Percentiles rank a stretch among this genome's conserved stretches.
phyloP scores from a whole-genome alignment of 768 basidiomycete genomes.

The Thelephora ganbajun region DNA sequence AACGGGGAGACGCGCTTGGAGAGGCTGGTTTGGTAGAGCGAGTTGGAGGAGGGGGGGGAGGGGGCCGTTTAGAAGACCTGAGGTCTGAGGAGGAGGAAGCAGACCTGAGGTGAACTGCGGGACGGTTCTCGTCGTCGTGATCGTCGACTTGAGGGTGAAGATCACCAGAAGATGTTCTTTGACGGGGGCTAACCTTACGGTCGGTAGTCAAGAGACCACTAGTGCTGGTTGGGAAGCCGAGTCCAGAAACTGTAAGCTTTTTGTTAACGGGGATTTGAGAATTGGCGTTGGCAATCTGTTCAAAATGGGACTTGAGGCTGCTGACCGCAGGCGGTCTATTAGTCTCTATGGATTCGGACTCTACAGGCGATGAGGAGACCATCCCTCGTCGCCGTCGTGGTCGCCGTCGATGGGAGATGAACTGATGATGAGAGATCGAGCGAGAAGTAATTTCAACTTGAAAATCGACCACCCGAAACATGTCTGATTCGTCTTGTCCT shows the following conservation, averaged over 20 bases:
- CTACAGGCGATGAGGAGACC: too few relatives aligned
- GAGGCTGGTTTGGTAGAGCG: conserved; percentile 18
- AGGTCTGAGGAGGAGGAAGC: conserved; percentile 44
- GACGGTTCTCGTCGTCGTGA: conserved; percentile 11
- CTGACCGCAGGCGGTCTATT: conserved; percentile 48
- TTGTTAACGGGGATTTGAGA: conserved; percentile 7
- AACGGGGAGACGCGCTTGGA: conserved; percentile 30
- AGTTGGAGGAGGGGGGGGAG: conserved; percentile 49
- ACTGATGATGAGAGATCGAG: too few relatives aligned
- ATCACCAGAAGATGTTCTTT: conserved; percentile 19
- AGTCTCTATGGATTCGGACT: conserved; percentile 26
- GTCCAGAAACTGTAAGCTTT: not conserved
- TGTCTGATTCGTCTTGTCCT: conserved; percentile 16
- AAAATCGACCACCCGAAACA: too few relatives aligned
- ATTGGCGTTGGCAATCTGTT: conserved; percentile 41
- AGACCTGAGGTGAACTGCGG: conserved; percentile 21
- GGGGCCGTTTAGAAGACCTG: conserved; percentile 24
- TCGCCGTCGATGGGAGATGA: too few relatives aligned
- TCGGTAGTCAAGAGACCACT: conserved; percentile 14
- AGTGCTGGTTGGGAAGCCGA: conserved; percentile 7
- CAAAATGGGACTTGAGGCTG: conserved; percentile 57
- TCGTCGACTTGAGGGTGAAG: conserved; percentile 14
- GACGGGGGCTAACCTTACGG: conserved; percentile 24
- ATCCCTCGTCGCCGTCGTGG: too few relatives aligned
- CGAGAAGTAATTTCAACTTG: too few relatives aligned